Evolutionary conservation across 2,329 filamentous ascomycete genomes (phyloP).

Genomic region (Gyromitra esculenta): DNA sequence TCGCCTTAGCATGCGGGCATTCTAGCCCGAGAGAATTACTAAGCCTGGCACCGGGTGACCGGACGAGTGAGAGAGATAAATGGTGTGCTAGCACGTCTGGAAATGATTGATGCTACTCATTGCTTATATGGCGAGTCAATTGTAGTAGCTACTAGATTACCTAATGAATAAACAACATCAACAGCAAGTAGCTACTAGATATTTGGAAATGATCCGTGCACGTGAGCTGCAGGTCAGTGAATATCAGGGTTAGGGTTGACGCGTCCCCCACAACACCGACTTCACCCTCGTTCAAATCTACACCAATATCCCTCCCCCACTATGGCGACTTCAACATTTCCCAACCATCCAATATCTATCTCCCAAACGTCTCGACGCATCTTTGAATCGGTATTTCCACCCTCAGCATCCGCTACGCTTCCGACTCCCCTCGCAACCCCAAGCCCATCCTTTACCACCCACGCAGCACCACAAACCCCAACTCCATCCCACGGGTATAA

Average conservation of each 20-base stretch:
- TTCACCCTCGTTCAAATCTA: constrained; percentile 6
- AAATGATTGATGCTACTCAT: too few species aligned
- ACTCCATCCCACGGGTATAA: constrained; percentile 54
- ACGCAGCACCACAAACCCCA: constrained; percentile 49
- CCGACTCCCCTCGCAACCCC: constrained; percentile 55
- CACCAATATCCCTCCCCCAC: constrained; percentile 4
- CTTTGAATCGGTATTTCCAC: constrained; percentile 57
- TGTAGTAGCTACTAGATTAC: too few species aligned
- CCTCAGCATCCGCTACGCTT: constrained; percentile 55
- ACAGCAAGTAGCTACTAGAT: not conserved
- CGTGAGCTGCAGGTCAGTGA: not conserved
- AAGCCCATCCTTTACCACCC: constrained; percentile 51
- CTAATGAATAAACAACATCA: too few species aligned
- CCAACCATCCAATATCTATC: constrained; percentile 32
- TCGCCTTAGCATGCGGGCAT: too few species aligned
- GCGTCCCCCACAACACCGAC: constrained; percentile 23
- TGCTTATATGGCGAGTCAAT: too few species aligned
- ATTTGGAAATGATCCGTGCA: not conserved
- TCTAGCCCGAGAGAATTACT: too few species aligned
- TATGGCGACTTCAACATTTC: constrained; percentile 36
- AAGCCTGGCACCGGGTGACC: too few species aligned
- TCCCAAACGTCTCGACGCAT: constrained; percentile 49
- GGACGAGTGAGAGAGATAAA: too few species aligned
- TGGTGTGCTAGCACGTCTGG: too few species aligned
- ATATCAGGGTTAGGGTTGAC: constrained; percentile 26